Base-by-base conservation (phyloP, 2,329 filamentous ascomycete genomes). In the Epichloe uncinata region DNA sequence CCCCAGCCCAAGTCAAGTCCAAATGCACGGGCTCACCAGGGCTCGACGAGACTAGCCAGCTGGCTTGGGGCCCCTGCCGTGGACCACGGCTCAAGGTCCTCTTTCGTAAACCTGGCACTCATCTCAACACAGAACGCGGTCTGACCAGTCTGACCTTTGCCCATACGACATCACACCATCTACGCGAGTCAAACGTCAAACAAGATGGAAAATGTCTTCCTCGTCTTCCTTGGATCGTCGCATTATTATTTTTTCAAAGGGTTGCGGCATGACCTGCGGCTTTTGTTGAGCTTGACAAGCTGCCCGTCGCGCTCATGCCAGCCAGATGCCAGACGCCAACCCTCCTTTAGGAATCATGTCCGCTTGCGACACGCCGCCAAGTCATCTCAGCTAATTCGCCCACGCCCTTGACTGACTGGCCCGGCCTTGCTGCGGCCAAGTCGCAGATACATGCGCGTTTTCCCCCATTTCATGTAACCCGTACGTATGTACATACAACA, bases 311-410 rank as follows among this genome's bases (percentile, higher is more conserved):
- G 16, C 30, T 33, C 8, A 30, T 35, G 42, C 12, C 33, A 34
- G 26, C 5, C 7, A 22, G 8, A 33, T 35, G n/a, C 34, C 16
- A 15, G 30, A 42, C 50, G 33, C 53, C 51, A 53, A 49, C 43
- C 22, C 54, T 52, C 16, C 54, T 54, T 53, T n/a, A 52, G 56
- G 56, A 51, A 58, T 50, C 53, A 55, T 45, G 53, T 54, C 56
- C 55, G 55, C 46, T 52, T 49, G 49, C 52, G 43, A 55, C 43
- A 49, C 42, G 37, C 42, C 48, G 34, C 42, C 45, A 8, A 8
- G 45, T 30, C 50, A 35, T 48, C 22, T 16, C 38, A 30, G 46
- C 34, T 12, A 26, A 26, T 26, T 16, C 9, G 35, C 34, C n/a
- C 40, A 30, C 18, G 11, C n/a, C 7, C 36, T 33, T 38, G 8